These are phyloP conservation scores for Calonectria ilicicola DNA, from an alignment of 2,329 filamentous ascomycete genomes.

Conservation along the genomic window DNA sequence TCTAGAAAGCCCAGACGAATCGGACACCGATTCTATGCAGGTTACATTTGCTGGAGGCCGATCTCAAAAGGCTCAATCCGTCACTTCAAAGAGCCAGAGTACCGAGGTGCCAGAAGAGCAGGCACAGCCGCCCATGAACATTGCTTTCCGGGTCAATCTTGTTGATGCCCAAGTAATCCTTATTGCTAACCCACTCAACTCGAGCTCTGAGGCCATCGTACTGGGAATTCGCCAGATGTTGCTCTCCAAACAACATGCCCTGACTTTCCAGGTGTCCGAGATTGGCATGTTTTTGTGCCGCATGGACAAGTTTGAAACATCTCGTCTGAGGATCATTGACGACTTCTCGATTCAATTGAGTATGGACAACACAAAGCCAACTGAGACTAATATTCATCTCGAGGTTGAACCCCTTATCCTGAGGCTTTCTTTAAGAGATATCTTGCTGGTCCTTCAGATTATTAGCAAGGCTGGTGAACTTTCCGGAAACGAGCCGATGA, in stretches of 20 bases:
- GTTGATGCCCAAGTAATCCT: slow-evolving; percentile 97
- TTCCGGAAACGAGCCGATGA: slow-evolving; percentile 72
- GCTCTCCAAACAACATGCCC: slow-evolving; percentile 91
- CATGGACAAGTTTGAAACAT: slow-evolving; percentile 97
- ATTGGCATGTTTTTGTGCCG: slow-evolving; percentile 98
- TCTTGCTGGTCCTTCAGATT: slow-evolving; percentile 93
- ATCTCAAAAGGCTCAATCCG: slow-evolving; percentile 47
- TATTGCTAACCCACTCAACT: slow-evolving; percentile 91
- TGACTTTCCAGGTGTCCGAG: slow-evolving; percentile 93
- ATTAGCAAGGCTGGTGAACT: slow-evolving; percentile 91
- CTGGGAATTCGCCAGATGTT: slow-evolving; percentile 94
- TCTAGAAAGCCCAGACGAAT: slow-evolving; percentile 68
- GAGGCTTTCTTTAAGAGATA: slow-evolving; percentile 91
- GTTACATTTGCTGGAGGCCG: slow-evolving; percentile 55
- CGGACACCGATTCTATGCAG: slow-evolving; percentile 70
- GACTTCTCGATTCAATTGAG: slow-evolving; percentile 94
- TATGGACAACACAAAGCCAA: slow-evolving; percentile 76
- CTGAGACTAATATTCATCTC: slow-evolving; percentile 82
- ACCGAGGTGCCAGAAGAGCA: slow-evolving; percentile 29
- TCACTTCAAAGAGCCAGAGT: slow-evolving; percentile 42
- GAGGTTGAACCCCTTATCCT: slow-evolving; percentile 93
- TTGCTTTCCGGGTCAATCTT: slow-evolving; percentile 92
- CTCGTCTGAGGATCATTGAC: slow-evolving; percentile 90
- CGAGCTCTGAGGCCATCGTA: slow-evolving; percentile 95
- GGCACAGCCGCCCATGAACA: slow-evolving; percentile 66